These are phyloP conservation scores for Berberis thunbergii DNA, from an alignment of 164 flowering plant species.

Conservation along the genomic window DNA sequence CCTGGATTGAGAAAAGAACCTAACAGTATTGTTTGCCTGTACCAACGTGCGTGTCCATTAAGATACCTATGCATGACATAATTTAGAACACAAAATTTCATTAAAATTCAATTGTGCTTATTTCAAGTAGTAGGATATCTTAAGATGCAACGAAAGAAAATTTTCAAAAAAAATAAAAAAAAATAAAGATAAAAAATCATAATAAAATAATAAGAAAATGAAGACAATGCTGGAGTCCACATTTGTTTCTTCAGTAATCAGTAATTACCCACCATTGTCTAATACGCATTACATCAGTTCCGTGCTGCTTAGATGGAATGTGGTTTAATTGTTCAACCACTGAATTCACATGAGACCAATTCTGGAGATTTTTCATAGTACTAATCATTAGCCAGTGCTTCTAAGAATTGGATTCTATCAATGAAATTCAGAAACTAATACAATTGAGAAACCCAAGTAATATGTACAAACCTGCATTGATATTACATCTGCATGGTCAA, in stretches of 20 bases:
- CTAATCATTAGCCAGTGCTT: too few relatives aligned
- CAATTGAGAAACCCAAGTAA: too few relatives aligned
- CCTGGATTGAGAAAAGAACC: conserved; percentile 75
- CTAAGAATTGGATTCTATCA: too few relatives aligned
- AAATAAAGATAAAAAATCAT: neutral
- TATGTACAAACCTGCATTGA: conserved; percentile 63
- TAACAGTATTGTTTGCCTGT: conserved; percentile 74
- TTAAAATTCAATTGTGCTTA: neutral
- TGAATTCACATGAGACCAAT: conserved; percentile 61
- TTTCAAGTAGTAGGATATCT: neutral
- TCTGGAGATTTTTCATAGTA: conserved; percentile 24
- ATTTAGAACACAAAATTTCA: conserved; percentile 4
- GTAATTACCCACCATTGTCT: conserved; percentile 56
- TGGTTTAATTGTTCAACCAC: conserved; percentile 62
- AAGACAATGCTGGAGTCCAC: neutral
- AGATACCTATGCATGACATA: conserved; percentile 49
- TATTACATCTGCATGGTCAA: conserved; percentile 93
- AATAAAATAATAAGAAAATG: neutral
- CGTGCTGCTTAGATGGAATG: conserved; percentile 64
- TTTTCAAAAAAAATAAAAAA: too few relatives aligned
- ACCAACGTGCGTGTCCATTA: conserved; percentile 66
- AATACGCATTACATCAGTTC: conserved; percentile 82
- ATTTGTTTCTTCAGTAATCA: neutral
- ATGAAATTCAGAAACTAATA: too few relatives aligned
- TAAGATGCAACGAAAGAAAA: too few relatives aligned